A percentile compares a stretch with the other conserved stretches of the same genome.
Evolutionary conservation across 1,284 basidiomycete species (phyloP).

Genomic region (Dichomitus squalens): DNA sequence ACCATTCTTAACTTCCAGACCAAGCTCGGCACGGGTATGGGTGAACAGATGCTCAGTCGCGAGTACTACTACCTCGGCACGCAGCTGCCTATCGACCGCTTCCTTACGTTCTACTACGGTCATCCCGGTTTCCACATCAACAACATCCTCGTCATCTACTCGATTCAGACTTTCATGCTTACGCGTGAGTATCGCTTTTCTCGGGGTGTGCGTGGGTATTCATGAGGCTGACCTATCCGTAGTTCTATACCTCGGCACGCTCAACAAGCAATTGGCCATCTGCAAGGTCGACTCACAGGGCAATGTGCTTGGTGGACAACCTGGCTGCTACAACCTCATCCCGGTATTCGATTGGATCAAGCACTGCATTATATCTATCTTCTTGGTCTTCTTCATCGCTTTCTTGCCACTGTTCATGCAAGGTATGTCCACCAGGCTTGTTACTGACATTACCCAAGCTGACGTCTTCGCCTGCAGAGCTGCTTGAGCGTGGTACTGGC

Average conservation of each 20-base stretch:
- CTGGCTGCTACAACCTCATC: slow-evolving; percentile 91
- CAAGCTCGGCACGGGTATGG: slow-evolving; percentile 99
- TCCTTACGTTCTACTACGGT: slow-evolving; percentile 99
- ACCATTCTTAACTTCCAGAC: slow-evolving; percentile 99
- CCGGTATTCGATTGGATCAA: slow-evolving; percentile 97
- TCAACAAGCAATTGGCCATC: slow-evolving; percentile 89
- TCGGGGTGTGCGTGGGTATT: background rate
- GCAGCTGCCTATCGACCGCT: slow-evolving; percentile 96
- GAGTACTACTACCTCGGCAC: slow-evolving; percentile 99
- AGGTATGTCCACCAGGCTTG: slow-evolving; percentile 51
- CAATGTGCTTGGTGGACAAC: slow-evolving; percentile 78
- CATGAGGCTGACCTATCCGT: slow-evolving; percentile 25
- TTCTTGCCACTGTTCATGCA: slow-evolving; percentile 95
- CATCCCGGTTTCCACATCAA: slow-evolving; percentile 99
- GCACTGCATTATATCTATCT: slow-evolving; percentile 93
- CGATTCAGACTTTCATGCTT: slow-evolving; percentile 95
- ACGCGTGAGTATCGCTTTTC: slow-evolving; percentile 57
- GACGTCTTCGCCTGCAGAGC: slow-evolving; percentile 52
- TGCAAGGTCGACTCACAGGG: slow-evolving; percentile 84
- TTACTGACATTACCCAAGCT: slow-evolving; percentile 1
- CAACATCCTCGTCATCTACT: slow-evolving; percentile 98
- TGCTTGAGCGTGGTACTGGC: slow-evolving; percentile 92
- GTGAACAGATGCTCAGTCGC: slow-evolving; percentile 99
- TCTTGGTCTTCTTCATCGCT: slow-evolving; percentile 96
- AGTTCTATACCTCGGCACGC: slow-evolving; percentile 91